Evolutionary conservation across 768 basidiomycete genomes (phyloP).

Genomic region (Wakefieldia striispora): DNA sequence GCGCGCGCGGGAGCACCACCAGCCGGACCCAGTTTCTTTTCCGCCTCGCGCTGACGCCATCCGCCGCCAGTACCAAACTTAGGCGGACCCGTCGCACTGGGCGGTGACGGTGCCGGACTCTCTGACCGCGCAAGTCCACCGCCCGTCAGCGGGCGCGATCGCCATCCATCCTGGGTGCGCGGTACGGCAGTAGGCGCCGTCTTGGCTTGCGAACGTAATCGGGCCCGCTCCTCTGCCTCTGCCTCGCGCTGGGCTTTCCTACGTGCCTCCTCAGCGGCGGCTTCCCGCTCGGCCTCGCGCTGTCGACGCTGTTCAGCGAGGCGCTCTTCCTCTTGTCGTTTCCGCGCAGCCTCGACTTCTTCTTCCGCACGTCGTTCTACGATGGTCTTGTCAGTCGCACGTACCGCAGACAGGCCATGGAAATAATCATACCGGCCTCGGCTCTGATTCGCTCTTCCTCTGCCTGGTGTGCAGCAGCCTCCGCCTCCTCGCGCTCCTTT

Average conservation of each 20-base stretch:
- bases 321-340: conserved; percentile 64
- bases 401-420: background rate
- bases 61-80: conserved; percentile 43
- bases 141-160: conserved; percentile 18
- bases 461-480: conserved; percentile 14
- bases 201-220: conserved; percentile 32
- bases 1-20: conserved; percentile 38
- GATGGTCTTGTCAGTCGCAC: conserved; percentile 2
- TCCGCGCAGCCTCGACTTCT: conserved; percentile 51
- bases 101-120: conserved; percentile 46
- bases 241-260: conserved; percentile 63
- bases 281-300: conserved; percentile 51
- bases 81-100: conserved; percentile 27
- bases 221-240: conserved; percentile 56
- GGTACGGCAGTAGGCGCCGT: conserved; percentile 25
- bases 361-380: conserved; percentile 57
- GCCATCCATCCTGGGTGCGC: conserved; percentile 21
- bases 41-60: conserved; percentile 71
- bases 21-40: conserved; percentile 36
- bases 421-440: too few species aligned
- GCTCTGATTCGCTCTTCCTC: conserved; percentile 52
- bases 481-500: conserved; percentile 24
- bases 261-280: conserved; percentile 53
- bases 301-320: conserved; percentile 47
- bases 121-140: conserved; percentile 48